A percentile compares a stretch with the other conserved stretches of the same genome.
Evolutionary conservation across 805 yeast genomes (phyloP).

Genomic region (Metschnikowia santaceciliae): DNA sequence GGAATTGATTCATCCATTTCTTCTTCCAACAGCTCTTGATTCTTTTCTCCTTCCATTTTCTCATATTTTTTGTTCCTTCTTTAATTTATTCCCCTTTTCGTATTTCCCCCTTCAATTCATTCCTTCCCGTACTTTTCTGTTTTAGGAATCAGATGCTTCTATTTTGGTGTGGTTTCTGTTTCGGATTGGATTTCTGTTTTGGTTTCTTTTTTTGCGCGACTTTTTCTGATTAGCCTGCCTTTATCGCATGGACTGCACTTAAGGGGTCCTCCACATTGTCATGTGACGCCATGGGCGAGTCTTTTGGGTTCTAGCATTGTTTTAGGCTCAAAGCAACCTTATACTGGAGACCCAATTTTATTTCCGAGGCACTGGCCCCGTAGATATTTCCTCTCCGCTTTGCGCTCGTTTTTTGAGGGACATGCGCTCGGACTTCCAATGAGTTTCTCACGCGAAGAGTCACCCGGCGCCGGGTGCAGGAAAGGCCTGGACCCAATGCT

Average conservation of each 20-base stretch:
- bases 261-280: background rate
- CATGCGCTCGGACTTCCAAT: too few species aligned
- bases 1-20: too few species aligned
- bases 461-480: constrained; percentile 1
- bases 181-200: constrained; percentile 2
- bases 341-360: too few species aligned
- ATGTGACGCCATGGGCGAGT: background rate
- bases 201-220: constrained; percentile 4
- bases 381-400: too few species aligned
- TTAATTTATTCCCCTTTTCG: too few species aligned
- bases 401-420: too few species aligned
- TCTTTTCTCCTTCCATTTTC: too few species aligned
- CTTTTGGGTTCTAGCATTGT: background rate
- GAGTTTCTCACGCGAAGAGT: constrained; percentile 3
- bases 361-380: too few species aligned
- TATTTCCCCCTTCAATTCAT: too few species aligned
- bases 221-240: background rate
- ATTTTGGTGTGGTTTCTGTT: background rate
- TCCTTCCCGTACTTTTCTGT: too few species aligned
- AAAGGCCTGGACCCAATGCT: background rate
- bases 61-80: too few species aligned
- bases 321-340: background rate
- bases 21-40: too few species aligned
- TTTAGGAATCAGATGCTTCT: background rate
- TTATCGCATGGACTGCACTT: background rate